Conservation (phyloP, 2,329 filamentous ascomycete species). For the Coleophoma eucalyptorum region DNA sequence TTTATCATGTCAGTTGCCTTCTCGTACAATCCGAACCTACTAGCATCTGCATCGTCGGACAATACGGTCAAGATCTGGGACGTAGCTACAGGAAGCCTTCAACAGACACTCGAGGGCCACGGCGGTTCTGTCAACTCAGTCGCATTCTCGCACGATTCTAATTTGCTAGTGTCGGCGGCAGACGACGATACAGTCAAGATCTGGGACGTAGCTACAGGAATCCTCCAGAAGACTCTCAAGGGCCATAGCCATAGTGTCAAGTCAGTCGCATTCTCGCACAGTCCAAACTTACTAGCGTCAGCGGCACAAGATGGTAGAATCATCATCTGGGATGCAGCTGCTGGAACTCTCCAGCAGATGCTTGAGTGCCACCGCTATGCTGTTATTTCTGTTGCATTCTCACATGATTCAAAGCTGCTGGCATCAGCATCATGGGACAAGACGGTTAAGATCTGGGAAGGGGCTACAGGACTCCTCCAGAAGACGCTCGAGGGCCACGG, state of each 20-base stretch:
- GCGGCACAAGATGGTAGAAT: background rate
- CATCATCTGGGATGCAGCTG: conserved; percentile 1
- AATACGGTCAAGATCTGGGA: too few species aligned
- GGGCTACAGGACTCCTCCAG: conserved; percentile 77
- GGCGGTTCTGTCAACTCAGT: background rate
- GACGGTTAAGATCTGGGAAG: conserved; percentile 46
- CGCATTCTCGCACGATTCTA: conserved; percentile 8
- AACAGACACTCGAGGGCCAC: too few species aligned
- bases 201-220: conserved; percentile 11
- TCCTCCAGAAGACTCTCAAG: conserved; percentile 6
- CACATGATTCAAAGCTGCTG: background rate
- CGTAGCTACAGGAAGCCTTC: too few species aligned
- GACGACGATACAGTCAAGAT: conserved; percentile 4
- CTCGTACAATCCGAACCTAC: too few species aligned
- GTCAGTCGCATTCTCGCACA: conserved; percentile 14
- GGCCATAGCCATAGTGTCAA: conserved; percentile 7
- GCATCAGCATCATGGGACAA: conserved; percentile 1
- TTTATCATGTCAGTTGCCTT: too few species aligned
- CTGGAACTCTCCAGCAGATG: background rate
- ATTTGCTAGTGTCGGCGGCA: conserved; percentile 5
- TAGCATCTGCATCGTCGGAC: too few species aligned
- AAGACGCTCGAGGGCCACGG: conserved; percentile 77
- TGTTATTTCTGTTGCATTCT: background rate
- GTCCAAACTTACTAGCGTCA: too few species aligned
- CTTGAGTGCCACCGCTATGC: background rate